These are phyloP conservation scores for Aspergillus ochraceoroseus DNA, from an alignment of 2,329 filamentous ascomycete species.

Conservation along the genomic window DNA sequence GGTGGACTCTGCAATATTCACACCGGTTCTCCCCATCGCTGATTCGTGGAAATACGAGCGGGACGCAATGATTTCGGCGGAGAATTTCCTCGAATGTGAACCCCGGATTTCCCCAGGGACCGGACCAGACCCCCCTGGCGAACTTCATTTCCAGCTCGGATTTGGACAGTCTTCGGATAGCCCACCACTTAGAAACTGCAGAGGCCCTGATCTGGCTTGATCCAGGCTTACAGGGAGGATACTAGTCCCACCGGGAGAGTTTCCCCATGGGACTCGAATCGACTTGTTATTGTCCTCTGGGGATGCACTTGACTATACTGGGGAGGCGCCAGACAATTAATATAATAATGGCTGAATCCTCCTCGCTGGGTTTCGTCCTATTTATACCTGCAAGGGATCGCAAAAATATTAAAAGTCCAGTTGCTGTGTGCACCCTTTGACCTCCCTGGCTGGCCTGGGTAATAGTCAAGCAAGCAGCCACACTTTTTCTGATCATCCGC, in stretches of 20 bases:
- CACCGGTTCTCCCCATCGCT: slow-evolving; percentile 6
- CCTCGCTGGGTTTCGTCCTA: slow-evolving; percentile 12
- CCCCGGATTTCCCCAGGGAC: slow-evolving; percentile 24
- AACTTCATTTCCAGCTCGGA: background rate
- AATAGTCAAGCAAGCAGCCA: slow-evolving; percentile 1
- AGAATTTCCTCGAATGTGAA: slow-evolving; percentile 35
- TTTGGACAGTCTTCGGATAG: slow-evolving; percentile 18
- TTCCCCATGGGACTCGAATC: slow-evolving; percentile 5
- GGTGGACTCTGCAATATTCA: slow-evolving; percentile 29
- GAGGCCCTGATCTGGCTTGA: slow-evolving; percentile 12
- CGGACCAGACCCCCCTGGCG: background rate
- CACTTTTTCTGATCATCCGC: background rate
- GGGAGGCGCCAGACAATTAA: slow-evolving; percentile 13
- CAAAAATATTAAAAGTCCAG: background rate
- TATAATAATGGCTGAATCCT: slow-evolving; percentile 17
- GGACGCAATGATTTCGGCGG: slow-evolving; percentile 13
- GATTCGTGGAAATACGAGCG: slow-evolving; percentile 30
- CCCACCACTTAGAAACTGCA: slow-evolving; percentile 29
- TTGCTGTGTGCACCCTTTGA: slow-evolving; percentile 5
- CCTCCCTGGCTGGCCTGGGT: slow-evolving; percentile 10
- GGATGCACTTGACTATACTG: slow-evolving; percentile 6
- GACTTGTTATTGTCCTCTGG: slow-evolving; percentile 7
- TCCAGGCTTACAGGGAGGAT: slow-evolving; percentile 13
- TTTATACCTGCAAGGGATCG: slow-evolving; percentile 4
- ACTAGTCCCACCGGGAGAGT: slow-evolving; percentile 19